Evolutionary conservation across 129 eudicot genomes (phyloP), one percentile per base, ranked within the genome.

Genomic region (Tanacetum coccineum): DNA sequence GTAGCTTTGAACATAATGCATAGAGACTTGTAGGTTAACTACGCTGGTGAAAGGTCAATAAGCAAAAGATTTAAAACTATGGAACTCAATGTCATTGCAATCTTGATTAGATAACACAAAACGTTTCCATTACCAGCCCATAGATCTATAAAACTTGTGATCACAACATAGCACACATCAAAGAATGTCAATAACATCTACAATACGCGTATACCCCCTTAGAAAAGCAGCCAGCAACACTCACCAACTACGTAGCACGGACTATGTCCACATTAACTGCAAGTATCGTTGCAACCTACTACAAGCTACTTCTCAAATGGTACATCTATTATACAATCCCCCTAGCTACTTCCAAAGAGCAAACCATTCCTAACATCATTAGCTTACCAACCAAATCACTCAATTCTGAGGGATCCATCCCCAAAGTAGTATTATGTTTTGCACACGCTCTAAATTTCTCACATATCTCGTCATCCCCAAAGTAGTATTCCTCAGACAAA

Each of bases 361-460:
- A 59, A 70, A n/a, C 4, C 32, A 19, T 15, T 47, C 30, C 28
- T 42, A 42, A 44, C 6, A n/a, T 42, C 53, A 2, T 57, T 22
- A 9, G 26, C 4, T 15, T 22, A 57, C 74, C 52, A 70, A 42
- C 74, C 54, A 70, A 42, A 57, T 44, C 30, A 44, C 54, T 11
- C 2, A 58, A 25, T n/a, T 10, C 20, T 12, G 44, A 46, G 19
- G 13, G 14, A 21, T 45, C 69, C 19, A 46, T 64, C 59, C 59
- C 59, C 20, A 13, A 17, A 22, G 25, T 18, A 19, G 44, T 40
- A 44, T 18, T 10, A 42, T 11, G 26, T 58, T 15, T 10, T 13
- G 42, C 30, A 13, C 26, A 11, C 20, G n/a, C 44, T 26, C 44
- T 6, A 36, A 6, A 36, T 26, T 58, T 26, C 63, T 21, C 63